Evolutionary conservation across 2,329 filamentous ascomycete species (phyloP), one percentile per base, ranked within the genome.

Genomic region (Clonostachys sp.): DNA sequence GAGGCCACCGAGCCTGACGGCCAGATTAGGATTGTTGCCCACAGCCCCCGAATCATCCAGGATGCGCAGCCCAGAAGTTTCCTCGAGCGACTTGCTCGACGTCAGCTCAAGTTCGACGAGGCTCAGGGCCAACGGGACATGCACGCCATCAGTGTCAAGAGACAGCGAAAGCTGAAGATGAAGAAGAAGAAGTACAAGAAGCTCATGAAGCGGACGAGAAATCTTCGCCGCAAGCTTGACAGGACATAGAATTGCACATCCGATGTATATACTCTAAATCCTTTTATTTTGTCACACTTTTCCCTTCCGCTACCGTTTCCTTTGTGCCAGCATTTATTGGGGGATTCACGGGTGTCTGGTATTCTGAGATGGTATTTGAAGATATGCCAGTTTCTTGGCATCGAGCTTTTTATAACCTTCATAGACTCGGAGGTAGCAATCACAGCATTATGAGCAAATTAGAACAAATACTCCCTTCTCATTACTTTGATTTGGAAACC

Each of bases 161-260:
- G 94, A 67, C 90, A 95, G 71, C 79, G 91, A 63, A 95, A 94
- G 74, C 74, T 96, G 62, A 96, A 91, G 83, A 99, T 99, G 91
- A 99, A 99, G 88, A 99, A 97, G 83, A 92, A 97, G 81, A 99
- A 99, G 84, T 96, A 96, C 72, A 97, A 96, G 91, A 99, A 99
- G 83, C 77, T 97, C 57, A 91, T 96, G 88, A 89, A 87, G 78
- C 81, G 84, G 70, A 96, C 92, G 62, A 83, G 92, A 66, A 92
- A 89, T 65, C 69, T 91, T 74, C 86, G 92, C 64, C 84, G 91
- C 64, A 95, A 91, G 75, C 75, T 94, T 60, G 89, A 87, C 60
- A 80, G 84, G 61, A 73, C 80, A 53, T 82, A 74, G 20, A 20
- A 9, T 18, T 39, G 34, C 39, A 41, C 10, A 30, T 13, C 13